These are phyloP conservation scores for Selaginella moellendorffii DNA, from an alignment of 75 land plant genomes.

Conservation along the genomic window DNA sequence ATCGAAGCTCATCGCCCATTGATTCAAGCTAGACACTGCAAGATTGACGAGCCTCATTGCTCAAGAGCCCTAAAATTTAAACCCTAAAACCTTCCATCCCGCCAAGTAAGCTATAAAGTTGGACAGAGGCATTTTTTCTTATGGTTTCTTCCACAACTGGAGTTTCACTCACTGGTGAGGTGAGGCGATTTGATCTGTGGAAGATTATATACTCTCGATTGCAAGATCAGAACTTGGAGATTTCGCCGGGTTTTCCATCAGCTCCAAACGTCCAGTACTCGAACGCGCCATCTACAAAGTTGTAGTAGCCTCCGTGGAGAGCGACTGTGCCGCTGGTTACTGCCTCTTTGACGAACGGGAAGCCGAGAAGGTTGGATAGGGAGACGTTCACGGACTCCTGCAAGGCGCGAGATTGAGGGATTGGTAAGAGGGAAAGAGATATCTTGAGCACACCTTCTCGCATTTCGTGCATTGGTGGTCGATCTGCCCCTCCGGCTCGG, in stretches of 20 bases:
- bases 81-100: too few relatives aligned
- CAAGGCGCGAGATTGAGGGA: slow-evolving; percentile 7
- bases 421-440: not conserved
- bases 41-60: too few relatives aligned
- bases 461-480: slow-evolving; percentile 46
- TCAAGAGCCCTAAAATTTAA: too few relatives aligned
- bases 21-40: too few relatives aligned
- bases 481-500: slow-evolving; percentile 4
- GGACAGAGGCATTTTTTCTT: too few relatives aligned
- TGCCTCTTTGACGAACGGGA: slow-evolving; percentile 67
- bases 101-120: too few relatives aligned
- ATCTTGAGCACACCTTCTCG: slow-evolving; percentile 75
- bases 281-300: slow-evolving; percentile 55
- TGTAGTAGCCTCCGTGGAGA: slow-evolving; percentile 65
- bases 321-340: slow-evolving; percentile 32
- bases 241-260: not conserved
- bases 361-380: slow-evolving; percentile 50
- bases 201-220: too few relatives aligned
- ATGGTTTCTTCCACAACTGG: too few relatives aligned
- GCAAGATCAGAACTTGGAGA: too few relatives aligned
- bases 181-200: too few relatives aligned
- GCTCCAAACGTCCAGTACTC: slow-evolving; percentile 41
- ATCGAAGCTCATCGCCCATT: too few relatives aligned
- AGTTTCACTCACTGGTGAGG: too few relatives aligned
- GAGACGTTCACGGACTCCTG: slow-evolving; percentile 88